Evolutionary conservation across 2,329 filamentous ascomycete genomes (phyloP), one percentile per base, ranked within the genome.

Genomic region (Calonectria naviculata): DNA sequence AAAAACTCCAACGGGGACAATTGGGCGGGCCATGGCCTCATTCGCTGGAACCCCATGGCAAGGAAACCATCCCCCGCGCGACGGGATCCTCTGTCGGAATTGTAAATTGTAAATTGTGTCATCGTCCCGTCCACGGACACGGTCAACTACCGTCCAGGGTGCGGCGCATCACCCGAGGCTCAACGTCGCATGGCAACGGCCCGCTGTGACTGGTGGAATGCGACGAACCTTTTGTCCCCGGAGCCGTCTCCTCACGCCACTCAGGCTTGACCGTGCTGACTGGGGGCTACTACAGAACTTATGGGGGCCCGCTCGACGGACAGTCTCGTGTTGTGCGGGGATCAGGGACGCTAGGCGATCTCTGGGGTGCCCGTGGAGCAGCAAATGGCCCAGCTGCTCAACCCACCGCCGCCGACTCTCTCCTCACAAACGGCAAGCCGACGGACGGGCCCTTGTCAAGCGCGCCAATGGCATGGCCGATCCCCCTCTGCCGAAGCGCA

Each of bases 311-410:
- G n/a, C n/a, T n/a, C 34, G 34, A 36, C 34, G n/a, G 19, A 36
- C 41, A 63, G 60, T 74, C 73, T 75, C 74, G 66, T 75, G 73
- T 73, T 34, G 60, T 73, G 52, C 21, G 52, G 52, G 52, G 52
- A 19, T 36, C 42, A 42, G 58, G 31, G 47, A 34, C 34, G 34
- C 34, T 36, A 36, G 34, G 34, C 34, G 34, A 36, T 36, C 34
- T 36, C 5, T 36, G 10, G 34, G 10, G 31, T 5, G 34, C 34
- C 10, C 15, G 34, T 36, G n/a, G n/a, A n/a, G n/a, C n/a, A n/a
- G n/a, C n/a, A n/a, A n/a, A n/a, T n/a, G n/a, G n/a, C n/a, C n/a
- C n/a, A n/a, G n/a, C n/a, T n/a, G n/a, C n/a, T n/a, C n/a, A n/a
- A n/a, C n/a, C n/a, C n/a, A n/a, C n/a, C n/a, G n/a, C n/a, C n/a